phyloP scores from a whole-genome alignment of 83 land plant species.

The Picea abies region DNA sequence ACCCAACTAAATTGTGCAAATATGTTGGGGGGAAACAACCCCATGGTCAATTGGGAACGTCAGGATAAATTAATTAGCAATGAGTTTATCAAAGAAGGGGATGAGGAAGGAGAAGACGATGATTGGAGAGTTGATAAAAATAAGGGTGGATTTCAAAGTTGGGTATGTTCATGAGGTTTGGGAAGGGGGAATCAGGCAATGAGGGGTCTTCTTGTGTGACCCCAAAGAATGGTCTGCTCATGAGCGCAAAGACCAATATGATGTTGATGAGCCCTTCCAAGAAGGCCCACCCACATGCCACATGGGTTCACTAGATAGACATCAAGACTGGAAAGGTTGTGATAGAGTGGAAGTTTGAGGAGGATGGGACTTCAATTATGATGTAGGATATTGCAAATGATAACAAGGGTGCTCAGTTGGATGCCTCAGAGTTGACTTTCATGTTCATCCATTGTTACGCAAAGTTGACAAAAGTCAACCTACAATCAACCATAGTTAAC shows the following conservation, averaged over 20 bases:
- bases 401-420: conserved; percentile 51
- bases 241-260: conserved; percentile 63
- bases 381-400: conserved; percentile 77
- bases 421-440: conserved; percentile 81
- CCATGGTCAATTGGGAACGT: conserved; percentile 69
- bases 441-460: conserved; percentile 17
- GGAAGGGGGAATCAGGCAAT: conserved; percentile 17
- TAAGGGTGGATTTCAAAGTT: conserved; percentile 20
- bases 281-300: conserved; percentile 53
- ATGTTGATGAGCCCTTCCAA: too few relatives aligned
- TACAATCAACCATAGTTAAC: too few relatives aligned
- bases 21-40: conserved; percentile 67
- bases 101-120: conserved; percentile 41
- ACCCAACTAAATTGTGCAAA: conserved; percentile 75
- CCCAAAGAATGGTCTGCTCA: conserved; percentile 80
- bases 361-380: conserved; percentile 87
- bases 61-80: conserved; percentile 71
- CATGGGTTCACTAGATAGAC: conserved; percentile 90
- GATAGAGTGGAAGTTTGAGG: conserved; percentile 89
- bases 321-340: conserved; percentile 86
- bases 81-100: conserved; percentile 47
- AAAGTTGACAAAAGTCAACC: too few relatives aligned
- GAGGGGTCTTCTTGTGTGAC: conserved; percentile 50
- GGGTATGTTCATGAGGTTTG: conserved; percentile 67
- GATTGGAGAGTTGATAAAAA: conserved; percentile 35